A percentile compares a stretch with the other conserved stretches of the same genome.
Conservation (phyloP, 2,329 filamentous ascomycete species). For the Aspergillus bombycis region DNA sequence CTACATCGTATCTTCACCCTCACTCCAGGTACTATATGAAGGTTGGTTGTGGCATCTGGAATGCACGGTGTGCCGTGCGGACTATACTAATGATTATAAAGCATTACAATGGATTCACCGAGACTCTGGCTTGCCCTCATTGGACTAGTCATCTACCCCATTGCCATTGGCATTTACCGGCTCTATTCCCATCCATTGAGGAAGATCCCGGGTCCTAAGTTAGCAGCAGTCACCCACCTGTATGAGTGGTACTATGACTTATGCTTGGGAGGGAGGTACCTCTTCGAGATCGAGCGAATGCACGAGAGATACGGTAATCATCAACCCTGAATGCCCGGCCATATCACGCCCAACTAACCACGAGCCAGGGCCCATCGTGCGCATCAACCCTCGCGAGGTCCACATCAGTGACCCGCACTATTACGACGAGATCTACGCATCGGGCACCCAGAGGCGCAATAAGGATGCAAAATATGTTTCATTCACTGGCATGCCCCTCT, state of each 20-base stretch:
- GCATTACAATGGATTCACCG: background rate
- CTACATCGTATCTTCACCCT: too few relatives aligned
- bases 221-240: conserved; percentile 32
- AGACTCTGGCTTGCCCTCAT: background rate
- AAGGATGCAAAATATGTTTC: conserved; percentile 24
- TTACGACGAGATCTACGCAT: conserved; percentile 37
- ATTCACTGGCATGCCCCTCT: conserved; percentile 15
- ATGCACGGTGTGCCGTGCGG: too few relatives aligned
- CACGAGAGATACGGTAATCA: conserved; percentile 32
- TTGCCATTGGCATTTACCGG: conserved; percentile 21
- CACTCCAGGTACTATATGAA: too few relatives aligned
- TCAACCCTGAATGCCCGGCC: accelerated
- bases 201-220: conserved; percentile 36
- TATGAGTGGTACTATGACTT: conserved; percentile 35
- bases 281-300: conserved; percentile 26
- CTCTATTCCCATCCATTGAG: conserved; percentile 36
- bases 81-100: too few relatives aligned
- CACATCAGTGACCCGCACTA: conserved; percentile 40
- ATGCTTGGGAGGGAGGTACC: conserved; percentile 25
- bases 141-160: background rate
- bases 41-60: too few relatives aligned
- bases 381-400: conserved; percentile 41
- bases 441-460: conserved; percentile 23
- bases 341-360: background rate
- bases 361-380: conserved; percentile 37